A percentile compares a stretch with the other conserved stretches of the same genome.
These are phyloP conservation scores for Marasmius sp. DNA, from an alignment of 1,284 basidiomycete species.

Conservation along the genomic window DNA sequence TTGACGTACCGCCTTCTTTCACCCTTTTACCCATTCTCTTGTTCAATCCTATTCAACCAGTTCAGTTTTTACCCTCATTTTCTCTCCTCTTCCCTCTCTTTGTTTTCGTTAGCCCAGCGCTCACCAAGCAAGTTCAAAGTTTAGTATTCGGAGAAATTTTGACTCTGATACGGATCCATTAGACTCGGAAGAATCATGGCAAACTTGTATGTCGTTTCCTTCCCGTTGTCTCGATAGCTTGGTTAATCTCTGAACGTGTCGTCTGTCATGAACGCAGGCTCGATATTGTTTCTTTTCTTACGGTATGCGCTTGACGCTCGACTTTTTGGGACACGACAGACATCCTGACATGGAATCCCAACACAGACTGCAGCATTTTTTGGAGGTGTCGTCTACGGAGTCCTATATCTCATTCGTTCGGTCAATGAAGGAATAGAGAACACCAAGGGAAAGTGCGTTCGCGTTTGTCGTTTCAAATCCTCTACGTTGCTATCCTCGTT, in stretches of 20 bases:
- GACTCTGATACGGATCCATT: no score
- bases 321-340: no score
- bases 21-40: background rate
- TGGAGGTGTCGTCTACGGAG: conserved; percentile 40
- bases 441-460: conserved; percentile 48
- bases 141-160: background rate
- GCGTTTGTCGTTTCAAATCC: no score
- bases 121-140: background rate
- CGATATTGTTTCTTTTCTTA: background rate
- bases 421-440: conserved; percentile 40
- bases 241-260: background rate
- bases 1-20: background rate
- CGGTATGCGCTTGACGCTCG: background rate
- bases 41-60: background rate
- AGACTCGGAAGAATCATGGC: background rate
- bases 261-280: background rate
- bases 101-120: background rate
- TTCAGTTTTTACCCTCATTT: background rate
- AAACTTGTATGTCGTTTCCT: background rate
- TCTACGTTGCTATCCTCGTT: no score
- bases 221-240: background rate
- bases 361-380: conserved; percentile 45
- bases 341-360: no score
- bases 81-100: background rate
- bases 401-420: conserved; percentile 33